phyloP scores from a whole-genome alignment of 805 yeast genomes.

The Saturnispora ahearnii region DNA sequence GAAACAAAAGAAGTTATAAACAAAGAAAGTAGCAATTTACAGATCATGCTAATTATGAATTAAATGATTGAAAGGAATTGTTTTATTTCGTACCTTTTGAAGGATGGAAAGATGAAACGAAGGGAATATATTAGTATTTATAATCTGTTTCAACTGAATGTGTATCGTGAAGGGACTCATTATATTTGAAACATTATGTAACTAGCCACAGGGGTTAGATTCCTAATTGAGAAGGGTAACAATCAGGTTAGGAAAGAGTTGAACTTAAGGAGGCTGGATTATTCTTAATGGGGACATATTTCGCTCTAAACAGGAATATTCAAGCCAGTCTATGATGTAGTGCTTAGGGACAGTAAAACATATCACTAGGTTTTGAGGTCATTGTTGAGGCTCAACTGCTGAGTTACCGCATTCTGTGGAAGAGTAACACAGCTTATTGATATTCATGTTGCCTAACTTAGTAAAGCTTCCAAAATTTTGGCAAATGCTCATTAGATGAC shows the following conservation, averaged over 20 bases:
- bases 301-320: not conserved
- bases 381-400: no score
- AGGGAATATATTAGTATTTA: not conserved
- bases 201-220: not conserved
- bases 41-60: slow-evolving; percentile 1
- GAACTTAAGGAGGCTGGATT: not conserved
- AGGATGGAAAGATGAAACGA: not conserved
- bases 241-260: not conserved
- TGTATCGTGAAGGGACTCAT: not conserved
- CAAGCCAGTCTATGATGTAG: no score
- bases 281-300: not conserved
- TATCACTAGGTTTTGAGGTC: no score
- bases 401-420: no score
- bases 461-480: no score
- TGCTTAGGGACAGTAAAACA: no score
- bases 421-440: no score
- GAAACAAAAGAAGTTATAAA: slow-evolving; percentile 8
- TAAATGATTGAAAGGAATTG: not conserved
- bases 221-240: not conserved
- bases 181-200: not conserved
- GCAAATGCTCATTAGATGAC: no score
- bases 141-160: not conserved
- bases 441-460: no score
- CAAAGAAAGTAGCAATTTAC: not conserved
- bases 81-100: not conserved